Base-by-base conservation (phyloP, 2,329 filamentous ascomycete genomes). In the Pseudogymnoascus sp. region DNA sequence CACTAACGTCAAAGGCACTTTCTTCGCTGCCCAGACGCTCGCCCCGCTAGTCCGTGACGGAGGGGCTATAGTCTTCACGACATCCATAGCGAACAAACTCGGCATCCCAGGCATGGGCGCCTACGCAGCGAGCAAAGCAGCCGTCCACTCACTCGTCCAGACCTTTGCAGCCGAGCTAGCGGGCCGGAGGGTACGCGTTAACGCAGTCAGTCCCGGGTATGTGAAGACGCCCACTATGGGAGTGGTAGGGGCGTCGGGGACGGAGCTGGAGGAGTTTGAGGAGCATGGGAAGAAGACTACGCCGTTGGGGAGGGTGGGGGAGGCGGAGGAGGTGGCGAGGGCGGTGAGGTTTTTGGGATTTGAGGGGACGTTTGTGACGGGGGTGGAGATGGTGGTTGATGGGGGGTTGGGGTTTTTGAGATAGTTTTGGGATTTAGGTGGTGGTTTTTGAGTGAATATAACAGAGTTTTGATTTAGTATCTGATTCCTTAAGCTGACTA, bases 331-430 rank as follows among this genome's bases (percentile, higher is more conserved):
- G 23, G 46, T 53, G 7, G 46, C 23, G 23, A 16, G 23, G 46
- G 11, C 23, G 46, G 46, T 53, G 14, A 53, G 46, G 14, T 53
- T 53, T 53, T 53, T 53, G 46, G 46, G 46, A 23, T 53, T 53
- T 53, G 46, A 53, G 46, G 46, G 46, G 14, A 31, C 23, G 23
- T 53, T 53, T 53, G 46, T 31, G 0, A 56, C 46, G 25, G 46
- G 46, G 8, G 18, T n/a, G 9, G 46, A 56, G 25, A 25, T 56
- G 14, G 46, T 56, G n/a, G 21, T 34, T 56, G 46, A 56, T 56
- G 46, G 46, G 25, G 46, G 46, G 25, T 31, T 56, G 46, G 46
- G 25, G 25, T 56, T 56, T 56, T 56, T 56, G 46, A 56, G 23
- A 28, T 28, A 49, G 42, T 23, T 42, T 42, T 38, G 18, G 14